These are phyloP conservation scores for Dictyostelium firmibasis DNA, from an alignment of 78 protist species.

Conservation along the genomic window DNA sequence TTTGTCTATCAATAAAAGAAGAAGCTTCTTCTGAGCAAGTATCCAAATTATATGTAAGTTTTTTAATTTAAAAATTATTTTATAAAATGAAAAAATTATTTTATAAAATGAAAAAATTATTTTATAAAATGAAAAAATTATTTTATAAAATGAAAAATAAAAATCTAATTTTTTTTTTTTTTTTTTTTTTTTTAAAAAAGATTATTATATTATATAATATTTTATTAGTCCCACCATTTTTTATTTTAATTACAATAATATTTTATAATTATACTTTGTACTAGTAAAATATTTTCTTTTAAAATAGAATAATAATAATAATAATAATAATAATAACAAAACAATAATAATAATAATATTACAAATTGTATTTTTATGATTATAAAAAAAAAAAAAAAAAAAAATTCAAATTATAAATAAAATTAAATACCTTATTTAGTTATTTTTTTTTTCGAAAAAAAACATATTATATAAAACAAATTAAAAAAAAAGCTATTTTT, in stretches of 20 bases:
- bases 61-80: background rate
- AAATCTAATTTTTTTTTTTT: background rate
- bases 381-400: no score
- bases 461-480: no score
- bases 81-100: no score
- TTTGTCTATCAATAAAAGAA: background rate
- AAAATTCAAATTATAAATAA: no score
- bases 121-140: background rate
- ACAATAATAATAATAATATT: no score
- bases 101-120: background rate
- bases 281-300: background rate
- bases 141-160: background rate
- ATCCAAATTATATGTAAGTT: background rate
- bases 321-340: no score
- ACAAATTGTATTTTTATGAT: background rate
- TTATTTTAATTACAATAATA: background rate
- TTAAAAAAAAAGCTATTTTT: no score
- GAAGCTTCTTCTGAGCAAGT: background rate
- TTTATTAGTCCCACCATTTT: constrained; percentile 2
- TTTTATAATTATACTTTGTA: background rate
- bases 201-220: background rate
- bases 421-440: no score
- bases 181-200: background rate
- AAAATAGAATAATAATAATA: no score
- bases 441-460: no score